Conservation (phyloP, 306 rosid genomes). For the Dalbergia cochinchinensis region DNA sequence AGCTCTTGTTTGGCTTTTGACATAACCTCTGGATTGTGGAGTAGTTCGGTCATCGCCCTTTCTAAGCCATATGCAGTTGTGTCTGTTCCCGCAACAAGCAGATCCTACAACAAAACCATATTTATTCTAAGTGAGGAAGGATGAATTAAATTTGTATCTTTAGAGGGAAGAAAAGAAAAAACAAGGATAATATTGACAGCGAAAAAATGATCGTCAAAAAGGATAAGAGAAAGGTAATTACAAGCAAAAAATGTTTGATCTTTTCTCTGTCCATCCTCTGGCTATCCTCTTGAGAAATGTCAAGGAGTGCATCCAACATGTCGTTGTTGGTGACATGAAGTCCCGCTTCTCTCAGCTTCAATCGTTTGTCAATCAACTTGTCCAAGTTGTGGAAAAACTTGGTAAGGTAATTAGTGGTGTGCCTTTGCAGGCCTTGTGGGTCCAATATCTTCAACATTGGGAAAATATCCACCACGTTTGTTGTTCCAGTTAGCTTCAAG, state of each 20-base stretch:
- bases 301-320: conserved; percentile 58
- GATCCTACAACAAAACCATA: conserved; percentile 30
- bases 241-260: conserved; percentile 49
- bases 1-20: conserved; percentile 37
- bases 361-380: conserved; percentile 31
- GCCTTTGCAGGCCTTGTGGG: conserved; percentile 49
- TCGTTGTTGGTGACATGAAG: conserved; percentile 23
- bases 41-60: conserved; percentile 33
- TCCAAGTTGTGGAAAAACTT: conserved; percentile 39
- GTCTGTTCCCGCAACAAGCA: conserved; percentile 42
- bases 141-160: too few relatives aligned
- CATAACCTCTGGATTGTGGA: conserved; percentile 14
- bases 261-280: conserved; percentile 42
- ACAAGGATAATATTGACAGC: too few relatives aligned
- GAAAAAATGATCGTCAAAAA: too few relatives aligned
- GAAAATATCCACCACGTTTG: conserved; percentile 57
- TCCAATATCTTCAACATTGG: conserved; percentile 52
- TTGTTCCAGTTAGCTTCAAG: conserved; percentile 49
- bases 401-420: not conserved
- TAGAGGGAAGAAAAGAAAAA: too few relatives aligned
- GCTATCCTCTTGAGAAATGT: conserved; percentile 43
- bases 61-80: conserved; percentile 33
- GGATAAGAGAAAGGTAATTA: not conserved
- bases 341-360: conserved; percentile 28
- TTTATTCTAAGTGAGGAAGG: too few relatives aligned